Conservation (phyloP, 129 eudicot genomes). For the sunflower (Helianthus annuus) region DNA sequence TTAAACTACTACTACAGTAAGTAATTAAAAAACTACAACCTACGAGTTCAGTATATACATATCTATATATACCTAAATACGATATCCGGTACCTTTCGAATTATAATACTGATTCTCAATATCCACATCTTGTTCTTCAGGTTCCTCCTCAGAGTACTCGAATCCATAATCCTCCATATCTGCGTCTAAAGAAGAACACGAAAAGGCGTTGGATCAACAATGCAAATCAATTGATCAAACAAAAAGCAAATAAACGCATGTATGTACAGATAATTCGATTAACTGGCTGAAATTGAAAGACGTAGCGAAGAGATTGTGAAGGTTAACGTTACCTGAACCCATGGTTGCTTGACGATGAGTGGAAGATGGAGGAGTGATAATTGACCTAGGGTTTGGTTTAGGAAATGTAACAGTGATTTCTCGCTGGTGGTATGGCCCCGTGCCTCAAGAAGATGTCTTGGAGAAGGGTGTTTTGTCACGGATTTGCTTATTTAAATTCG, state of each 20-base stretch:
- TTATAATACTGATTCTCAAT: slow-evolving; percentile 96
- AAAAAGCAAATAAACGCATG: background rate
- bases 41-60: background rate
- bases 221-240: background rate
- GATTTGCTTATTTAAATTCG: no score
- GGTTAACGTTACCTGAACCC: slow-evolving; percentile 48
- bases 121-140: slow-evolving; percentile 95
- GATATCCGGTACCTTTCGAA: slow-evolving; percentile 61
- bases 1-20: no score
- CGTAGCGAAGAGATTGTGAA: background rate
- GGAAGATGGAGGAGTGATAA: slow-evolving; percentile 27
- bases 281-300: background rate
- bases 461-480: no score
- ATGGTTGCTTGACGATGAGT: slow-evolving; percentile 29
- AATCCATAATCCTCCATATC: slow-evolving; percentile 99
- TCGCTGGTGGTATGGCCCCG: no score
- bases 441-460: no score
- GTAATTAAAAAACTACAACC: no score
- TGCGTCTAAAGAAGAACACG: slow-evolving; percentile 54
- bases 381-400: slow-evolving; percentile 32
- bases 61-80: background rate
- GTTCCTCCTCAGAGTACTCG: slow-evolving; percentile 96
- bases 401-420: background rate
- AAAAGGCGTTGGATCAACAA: background rate
- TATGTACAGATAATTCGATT: background rate